Percentiles rank a stretch among this genome's conserved stretches.
phyloP scores from a whole-genome alignment of 2,329 filamentous ascomycete species.

The Davidsoniella neocaledoniae region DNA sequence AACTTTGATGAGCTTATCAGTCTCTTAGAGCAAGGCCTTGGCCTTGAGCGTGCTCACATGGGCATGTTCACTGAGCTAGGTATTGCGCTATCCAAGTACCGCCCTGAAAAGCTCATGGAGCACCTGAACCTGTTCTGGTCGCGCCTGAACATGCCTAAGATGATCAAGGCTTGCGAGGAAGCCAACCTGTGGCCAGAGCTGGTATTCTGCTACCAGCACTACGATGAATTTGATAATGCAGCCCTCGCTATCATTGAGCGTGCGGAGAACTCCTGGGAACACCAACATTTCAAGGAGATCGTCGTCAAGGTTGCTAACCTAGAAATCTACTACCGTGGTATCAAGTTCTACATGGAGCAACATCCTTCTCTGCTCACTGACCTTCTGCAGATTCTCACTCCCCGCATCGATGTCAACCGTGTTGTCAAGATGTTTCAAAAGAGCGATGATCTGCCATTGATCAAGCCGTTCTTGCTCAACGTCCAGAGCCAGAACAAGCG shows the following conservation, averaged over 20 bases:
- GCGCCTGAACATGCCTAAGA: conserved; percentile 92
- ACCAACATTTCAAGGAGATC: conserved; percentile 99
- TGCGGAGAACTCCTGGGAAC: conserved; percentile 94
- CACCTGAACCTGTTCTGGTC: conserved; percentile 98
- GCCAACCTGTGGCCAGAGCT: conserved; percentile 94
- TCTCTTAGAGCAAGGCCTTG: conserved; percentile 84
- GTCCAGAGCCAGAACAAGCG: conserved; percentile 97
- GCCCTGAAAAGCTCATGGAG: conserved; percentile 93
- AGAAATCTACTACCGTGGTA: conserved; percentile 94
- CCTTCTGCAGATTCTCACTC: conserved; percentile 75
- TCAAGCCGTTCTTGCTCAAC: conserved; percentile 96
- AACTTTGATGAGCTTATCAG: conserved; percentile 98
- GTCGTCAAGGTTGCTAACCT: conserved; percentile 94
- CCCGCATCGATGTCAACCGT: conserved; percentile 91
- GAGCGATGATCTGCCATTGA: conserved; percentile 91
- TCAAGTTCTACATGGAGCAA: conserved; percentile 96
- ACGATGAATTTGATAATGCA: conserved; percentile 96
- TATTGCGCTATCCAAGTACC: conserved; percentile 84
- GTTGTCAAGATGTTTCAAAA: conserved; percentile 99
- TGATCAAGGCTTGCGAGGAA: conserved; percentile 84
- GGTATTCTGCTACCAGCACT: conserved; percentile 95
- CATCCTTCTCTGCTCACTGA: conserved; percentile 94
- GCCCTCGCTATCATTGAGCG: conserved; percentile 96
- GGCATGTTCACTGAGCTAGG: conserved; percentile 92
- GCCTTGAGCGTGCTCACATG: conserved; percentile 85